Evolutionary conservation across 352 stramenopile genomes (phyloP).

Genomic region (Phytophthora sansomeana): DNA sequence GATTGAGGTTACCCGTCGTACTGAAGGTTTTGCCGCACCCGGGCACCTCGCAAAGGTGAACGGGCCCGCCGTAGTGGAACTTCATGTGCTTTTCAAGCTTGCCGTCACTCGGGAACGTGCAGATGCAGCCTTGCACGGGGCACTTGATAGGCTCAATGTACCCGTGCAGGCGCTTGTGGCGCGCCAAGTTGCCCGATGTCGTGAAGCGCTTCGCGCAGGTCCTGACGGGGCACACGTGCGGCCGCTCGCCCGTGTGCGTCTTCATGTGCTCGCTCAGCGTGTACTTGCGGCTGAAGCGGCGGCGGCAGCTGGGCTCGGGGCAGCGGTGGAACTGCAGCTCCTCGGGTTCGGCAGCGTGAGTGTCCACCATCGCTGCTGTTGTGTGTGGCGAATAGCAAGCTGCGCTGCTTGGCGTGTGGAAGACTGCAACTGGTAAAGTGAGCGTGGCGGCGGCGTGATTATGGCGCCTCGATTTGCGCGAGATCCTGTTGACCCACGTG

Average conservation of each 20-base stretch:
- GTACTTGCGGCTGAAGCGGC: slow-evolving; percentile 57
- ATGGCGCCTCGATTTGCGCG: slow-evolving; percentile 29
- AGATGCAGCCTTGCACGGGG: too few species aligned
- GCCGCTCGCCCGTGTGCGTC: slow-evolving; percentile 61
- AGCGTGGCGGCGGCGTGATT: slow-evolving; percentile 12
- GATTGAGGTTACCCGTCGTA: slow-evolving; percentile 60
- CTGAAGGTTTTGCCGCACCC: slow-evolving; percentile 69
- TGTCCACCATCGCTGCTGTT: slow-evolving; percentile 32
- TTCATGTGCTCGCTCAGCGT: slow-evolving; percentile 63
- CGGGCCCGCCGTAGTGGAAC: slow-evolving; percentile 52
- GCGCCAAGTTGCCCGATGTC: slow-evolving; percentile 62
- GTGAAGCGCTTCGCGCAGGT: slow-evolving; percentile 62
- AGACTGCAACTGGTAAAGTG: slow-evolving; percentile 33
- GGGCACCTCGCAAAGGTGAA: slow-evolving; percentile 49
- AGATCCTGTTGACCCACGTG: slow-evolving; percentile 12
- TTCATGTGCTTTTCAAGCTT: slow-evolving; percentile 71
- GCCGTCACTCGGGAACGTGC: slow-evolving; percentile 53
- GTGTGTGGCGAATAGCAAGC: slow-evolving; percentile 9
- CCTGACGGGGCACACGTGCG: slow-evolving; percentile 46
- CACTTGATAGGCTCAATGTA: too few species aligned
- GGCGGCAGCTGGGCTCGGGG: slow-evolving; percentile 31
- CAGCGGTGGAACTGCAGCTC: slow-evolving; percentile 38
- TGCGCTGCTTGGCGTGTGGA: slow-evolving; percentile 2
- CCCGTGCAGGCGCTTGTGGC: too few species aligned
- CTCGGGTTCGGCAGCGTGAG: slow-evolving; percentile 2